Percentiles rank a stretch among this genome's conserved stretches.
Evolutionary conservation across 805 yeast species (phyloP).

Genomic region (Candida suzukii): DNA sequence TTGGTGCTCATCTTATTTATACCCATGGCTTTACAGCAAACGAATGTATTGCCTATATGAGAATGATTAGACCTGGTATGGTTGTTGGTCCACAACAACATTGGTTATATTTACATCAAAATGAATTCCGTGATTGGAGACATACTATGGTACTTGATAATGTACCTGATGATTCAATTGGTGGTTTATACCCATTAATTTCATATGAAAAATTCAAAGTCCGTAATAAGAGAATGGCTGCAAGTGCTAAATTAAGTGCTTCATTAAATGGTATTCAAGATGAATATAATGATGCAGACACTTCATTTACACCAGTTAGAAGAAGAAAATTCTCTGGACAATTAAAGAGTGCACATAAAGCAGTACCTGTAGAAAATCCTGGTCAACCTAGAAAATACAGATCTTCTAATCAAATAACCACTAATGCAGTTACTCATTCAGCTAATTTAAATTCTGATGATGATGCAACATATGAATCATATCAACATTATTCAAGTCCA

Average conservation of each 20-base stretch:
- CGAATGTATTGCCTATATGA: conserved; percentile 94
- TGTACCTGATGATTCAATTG: conserved; percentile 57
- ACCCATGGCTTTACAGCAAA: conserved; percentile 96
- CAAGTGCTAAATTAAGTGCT: conserved; percentile 25
- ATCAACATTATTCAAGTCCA: conserved; percentile 17
- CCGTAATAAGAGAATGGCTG: conserved; percentile 36
- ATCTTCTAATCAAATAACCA: conserved; percentile 16
- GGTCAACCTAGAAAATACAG: conserved; percentile 88
- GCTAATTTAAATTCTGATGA: conserved; percentile 27
- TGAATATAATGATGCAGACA: conserved; percentile 21
- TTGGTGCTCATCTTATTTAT: conserved; percentile 94
- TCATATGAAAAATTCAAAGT: conserved; percentile 54
- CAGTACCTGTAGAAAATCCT: conserved; percentile 88
- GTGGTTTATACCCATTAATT: conserved; percentile 59
- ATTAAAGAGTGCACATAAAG: conserved; percentile 57
- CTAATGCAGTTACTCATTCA: conserved; percentile 13
- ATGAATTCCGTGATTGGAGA: conserved; percentile 94
- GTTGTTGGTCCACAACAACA: conserved; percentile 99
- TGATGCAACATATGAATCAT: conserved; percentile 23
- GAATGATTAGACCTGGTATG: conserved; percentile 98
- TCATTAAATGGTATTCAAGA: conserved; percentile 15
- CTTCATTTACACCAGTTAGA: conserved; percentile 71
- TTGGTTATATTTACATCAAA: conserved; percentile 94
- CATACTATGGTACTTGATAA: conserved; percentile 79
- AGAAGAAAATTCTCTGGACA: conserved; percentile 64